These are phyloP conservation scores for Dalechampia spathulata DNA, from an alignment of 441 rosid genomes.

Conservation along the genomic window DNA sequence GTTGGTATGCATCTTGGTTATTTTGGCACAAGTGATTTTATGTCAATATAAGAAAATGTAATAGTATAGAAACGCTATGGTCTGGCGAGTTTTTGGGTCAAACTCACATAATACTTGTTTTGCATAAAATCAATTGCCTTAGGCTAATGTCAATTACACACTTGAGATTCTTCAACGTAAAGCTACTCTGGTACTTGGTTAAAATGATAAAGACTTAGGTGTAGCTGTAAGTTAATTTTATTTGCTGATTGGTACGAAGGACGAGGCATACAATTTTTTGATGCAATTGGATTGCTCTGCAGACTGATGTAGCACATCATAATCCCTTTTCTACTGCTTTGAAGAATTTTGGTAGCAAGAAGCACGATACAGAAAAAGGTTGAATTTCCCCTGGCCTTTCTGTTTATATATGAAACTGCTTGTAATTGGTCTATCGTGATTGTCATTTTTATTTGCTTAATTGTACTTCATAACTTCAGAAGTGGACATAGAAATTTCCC, in stretches of 20 bases:
- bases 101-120: no score
- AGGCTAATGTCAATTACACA: no score
- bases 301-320: slow-evolving; percentile 49
- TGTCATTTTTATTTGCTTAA: background rate
- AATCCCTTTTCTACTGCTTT: slow-evolving; percentile 39
- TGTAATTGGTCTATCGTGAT: background rate
- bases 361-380: slow-evolving; percentile 38
- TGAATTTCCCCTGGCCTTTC: background rate
- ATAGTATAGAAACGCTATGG: background rate
- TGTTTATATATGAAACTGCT: background rate
- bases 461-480: slow-evolving; percentile 27
- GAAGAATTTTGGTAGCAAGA: slow-evolving; percentile 34
- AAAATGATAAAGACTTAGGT: background rate
- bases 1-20: no score
- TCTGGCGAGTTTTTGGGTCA: no score
- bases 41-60: background rate
- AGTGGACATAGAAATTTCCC: slow-evolving; percentile 29
- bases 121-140: no score
- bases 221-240: background rate
- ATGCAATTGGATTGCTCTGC: slow-evolving; percentile 8
- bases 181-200: background rate
- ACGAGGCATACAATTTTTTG: background rate
- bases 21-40: background rate
- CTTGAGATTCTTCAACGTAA: no score
- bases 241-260: background rate